These are phyloP conservation scores for Chaetomium olivaceum DNA, from an alignment of 2,329 filamentous ascomycete genomes.

Conservation along the genomic window DNA sequence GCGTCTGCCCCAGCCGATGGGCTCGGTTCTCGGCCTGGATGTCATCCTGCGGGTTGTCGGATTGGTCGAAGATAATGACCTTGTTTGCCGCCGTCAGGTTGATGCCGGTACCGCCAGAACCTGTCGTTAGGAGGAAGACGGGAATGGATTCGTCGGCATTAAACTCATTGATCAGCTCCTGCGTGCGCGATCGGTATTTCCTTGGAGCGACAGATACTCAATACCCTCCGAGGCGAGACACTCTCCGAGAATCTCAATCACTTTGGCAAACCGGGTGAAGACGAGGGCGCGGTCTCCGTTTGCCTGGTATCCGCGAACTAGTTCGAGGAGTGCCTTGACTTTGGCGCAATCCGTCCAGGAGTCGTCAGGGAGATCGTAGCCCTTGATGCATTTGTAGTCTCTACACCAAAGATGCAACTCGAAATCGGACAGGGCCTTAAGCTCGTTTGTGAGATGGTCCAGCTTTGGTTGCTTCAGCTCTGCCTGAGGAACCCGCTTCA, in stretches of 20 bases:
- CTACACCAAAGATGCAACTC: slow-evolving; percentile 66
- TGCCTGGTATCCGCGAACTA: slow-evolving; percentile 70
- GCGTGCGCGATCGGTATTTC: slow-evolving; percentile 80
- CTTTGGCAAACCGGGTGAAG: slow-evolving; percentile 90
- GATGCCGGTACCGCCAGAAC: slow-evolving; percentile 93
- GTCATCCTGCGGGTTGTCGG: slow-evolving; percentile 98
- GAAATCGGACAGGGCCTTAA: slow-evolving; percentile 62
- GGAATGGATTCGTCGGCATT: slow-evolving; percentile 73
- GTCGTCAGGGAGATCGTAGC: slow-evolving; percentile 55
- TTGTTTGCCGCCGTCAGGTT: slow-evolving; percentile 96
- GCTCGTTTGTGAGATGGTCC: slow-evolving; percentile 55
- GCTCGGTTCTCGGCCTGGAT: slow-evolving; percentile 98
- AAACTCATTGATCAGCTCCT: slow-evolving; percentile 86
- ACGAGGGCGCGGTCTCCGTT: slow-evolving; percentile 86
- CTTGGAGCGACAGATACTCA: slow-evolving; percentile 82
- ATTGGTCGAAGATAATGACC: slow-evolving; percentile 94
- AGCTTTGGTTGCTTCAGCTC: slow-evolving; percentile 55
- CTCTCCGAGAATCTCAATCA: slow-evolving; percentile 85
- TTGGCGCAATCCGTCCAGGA: slow-evolving; percentile 73
- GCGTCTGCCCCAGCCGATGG: slow-evolving; percentile 87
- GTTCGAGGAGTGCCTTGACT: slow-evolving; percentile 73
- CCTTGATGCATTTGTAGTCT: slow-evolving; percentile 56
- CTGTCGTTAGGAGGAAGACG: slow-evolving; percentile 90
- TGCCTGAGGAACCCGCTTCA: slow-evolving; percentile 64
- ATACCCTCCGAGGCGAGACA: slow-evolving; percentile 74